A percentile compares a stretch with the other conserved stretches of the same genome.
phyloP scores from a whole-genome alignment of 352 stramenopile species.

The Blastocystis sp. region DNA sequence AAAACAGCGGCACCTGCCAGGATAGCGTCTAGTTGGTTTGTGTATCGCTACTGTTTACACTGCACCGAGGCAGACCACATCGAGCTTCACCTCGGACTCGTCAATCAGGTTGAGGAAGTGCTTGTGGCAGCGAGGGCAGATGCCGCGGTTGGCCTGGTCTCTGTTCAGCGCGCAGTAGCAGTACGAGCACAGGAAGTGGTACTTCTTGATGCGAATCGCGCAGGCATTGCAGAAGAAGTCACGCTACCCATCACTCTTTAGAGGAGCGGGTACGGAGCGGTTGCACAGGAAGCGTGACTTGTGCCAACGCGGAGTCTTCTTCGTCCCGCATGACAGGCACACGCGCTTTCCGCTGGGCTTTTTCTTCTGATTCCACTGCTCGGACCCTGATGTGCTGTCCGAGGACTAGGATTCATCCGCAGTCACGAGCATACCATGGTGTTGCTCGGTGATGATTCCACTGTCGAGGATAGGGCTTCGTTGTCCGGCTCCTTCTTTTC shows the following conservation, averaged over 20 bases:
- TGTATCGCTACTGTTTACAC: neutral
- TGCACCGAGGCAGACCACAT: neutral
- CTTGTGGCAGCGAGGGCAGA: constrained; percentile 13
- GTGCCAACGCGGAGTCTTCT: constrained; percentile 48
- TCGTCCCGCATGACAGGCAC: constrained; percentile 49
- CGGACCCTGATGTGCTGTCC: neutral
- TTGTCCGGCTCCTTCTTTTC: neutral
- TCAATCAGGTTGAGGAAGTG: constrained; percentile 45
- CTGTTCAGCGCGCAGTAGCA: constrained; percentile 41
- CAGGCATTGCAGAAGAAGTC: constrained; percentile 57
- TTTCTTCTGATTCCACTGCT: constrained; percentile 22
- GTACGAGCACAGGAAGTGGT: constrained; percentile 22
- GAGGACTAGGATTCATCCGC: neutral
- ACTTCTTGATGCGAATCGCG: constrained; percentile 65
- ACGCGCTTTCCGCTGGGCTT: neutral
- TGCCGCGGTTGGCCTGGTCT: neutral
- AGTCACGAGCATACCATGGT: neutral
- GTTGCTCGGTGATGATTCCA: neutral
- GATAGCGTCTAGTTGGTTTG: constrained; percentile 34
- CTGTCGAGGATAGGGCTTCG: neutral
- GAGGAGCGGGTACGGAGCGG: neutral
- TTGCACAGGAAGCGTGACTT: constrained; percentile 37
- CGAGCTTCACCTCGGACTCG: constrained; percentile 19
- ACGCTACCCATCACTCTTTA: neutral
- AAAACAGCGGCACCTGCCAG: constrained; percentile 13